Conservation (phyloP, 371 early-diverging fungal species). For the Mucor circinelloides region DNA sequence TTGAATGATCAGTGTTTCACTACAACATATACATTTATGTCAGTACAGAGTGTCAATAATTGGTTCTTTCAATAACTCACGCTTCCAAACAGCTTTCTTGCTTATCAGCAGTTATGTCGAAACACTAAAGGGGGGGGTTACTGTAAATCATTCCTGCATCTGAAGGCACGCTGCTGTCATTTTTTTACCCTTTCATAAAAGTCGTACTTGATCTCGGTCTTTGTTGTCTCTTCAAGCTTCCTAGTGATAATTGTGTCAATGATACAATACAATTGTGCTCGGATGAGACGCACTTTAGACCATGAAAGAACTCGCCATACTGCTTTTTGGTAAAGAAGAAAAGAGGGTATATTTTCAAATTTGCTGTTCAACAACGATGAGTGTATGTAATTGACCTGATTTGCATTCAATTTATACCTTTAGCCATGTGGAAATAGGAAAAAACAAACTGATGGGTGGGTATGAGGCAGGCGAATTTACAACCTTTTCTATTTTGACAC, state of each 20-base stretch:
- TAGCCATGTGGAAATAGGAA: neutral
- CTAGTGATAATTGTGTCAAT: neutral
- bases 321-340: neutral
- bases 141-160: neutral
- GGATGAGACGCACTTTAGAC: neutral
- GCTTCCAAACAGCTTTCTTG: slow-evolving; percentile 9
- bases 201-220: slow-evolving; percentile 10
- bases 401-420: too few relatives aligned
- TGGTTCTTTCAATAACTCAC: slow-evolving; percentile 15
- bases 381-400: too few relatives aligned
- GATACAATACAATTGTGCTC: neutral
- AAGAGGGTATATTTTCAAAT: slow-evolving; percentile 7
- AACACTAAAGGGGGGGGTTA: slow-evolving; percentile 15
- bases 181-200: slow-evolving; percentile 29
- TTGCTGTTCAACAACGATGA: neutral
- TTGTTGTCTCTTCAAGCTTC: slow-evolving; percentile 4
- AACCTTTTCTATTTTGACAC: neutral
- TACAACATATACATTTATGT: neutral
- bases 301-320: neutral
- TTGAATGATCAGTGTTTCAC: slow-evolving; percentile 6
- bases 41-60: too few relatives aligned
- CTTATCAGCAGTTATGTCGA: slow-evolving; percentile 21
- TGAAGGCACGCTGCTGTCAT: neutral
- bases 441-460: neutral
- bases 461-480: neutral